These are phyloP conservation scores for Coemansia sp. DNA, from an alignment of 192 early-diverging fungal genomes.

Conservation along the genomic window DNA sequence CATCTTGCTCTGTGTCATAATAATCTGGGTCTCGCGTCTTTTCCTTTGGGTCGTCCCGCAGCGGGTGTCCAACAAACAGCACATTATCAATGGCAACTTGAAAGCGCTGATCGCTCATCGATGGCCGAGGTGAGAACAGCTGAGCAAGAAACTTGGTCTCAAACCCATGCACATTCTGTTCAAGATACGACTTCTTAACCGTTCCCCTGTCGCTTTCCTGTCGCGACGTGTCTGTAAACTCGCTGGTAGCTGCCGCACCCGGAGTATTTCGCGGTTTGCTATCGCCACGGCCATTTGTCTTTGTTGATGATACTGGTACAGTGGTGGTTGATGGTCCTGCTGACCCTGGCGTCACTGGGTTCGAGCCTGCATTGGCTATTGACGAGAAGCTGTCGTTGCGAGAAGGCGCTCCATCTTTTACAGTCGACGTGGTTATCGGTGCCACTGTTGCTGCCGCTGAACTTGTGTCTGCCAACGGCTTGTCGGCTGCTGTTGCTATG, in stretches of 20 bases:
- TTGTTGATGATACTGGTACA: not conserved
- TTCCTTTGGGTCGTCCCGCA: constrained; percentile 52
- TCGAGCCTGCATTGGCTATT: constrained; percentile 18
- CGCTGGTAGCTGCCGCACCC: not conserved
- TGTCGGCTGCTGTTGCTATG: not conserved
- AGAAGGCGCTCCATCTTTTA: constrained; percentile 12
- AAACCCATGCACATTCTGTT: constrained; percentile 62
- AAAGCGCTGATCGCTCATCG: constrained; percentile 79
- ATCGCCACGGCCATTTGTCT: constrained; percentile 5
- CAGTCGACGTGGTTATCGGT: not conserved
- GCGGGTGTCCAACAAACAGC: constrained; percentile 78
- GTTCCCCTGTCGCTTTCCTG: not conserved
- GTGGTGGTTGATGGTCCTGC: constrained; percentile 1
- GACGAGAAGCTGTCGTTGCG: constrained; percentile 26
- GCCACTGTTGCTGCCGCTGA: not conserved
- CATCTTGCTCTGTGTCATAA: constrained; percentile 58
- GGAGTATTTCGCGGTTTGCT: constrained; percentile 3
- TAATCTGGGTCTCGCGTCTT: constrained; percentile 61
- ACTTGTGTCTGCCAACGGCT: not conserved
- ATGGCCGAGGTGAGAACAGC: constrained; percentile 79
- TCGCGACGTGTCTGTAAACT: not conserved
- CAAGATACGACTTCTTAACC: constrained; percentile 12
- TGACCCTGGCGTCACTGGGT: constrained; percentile 9
- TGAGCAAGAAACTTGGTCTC: constrained; percentile 75
- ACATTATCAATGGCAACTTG: constrained; percentile 83